These are phyloP conservation scores for Debaryomycetaceae sp. DNA, from an alignment of 1,139 yeast species.

Conservation along the genomic window DNA sequence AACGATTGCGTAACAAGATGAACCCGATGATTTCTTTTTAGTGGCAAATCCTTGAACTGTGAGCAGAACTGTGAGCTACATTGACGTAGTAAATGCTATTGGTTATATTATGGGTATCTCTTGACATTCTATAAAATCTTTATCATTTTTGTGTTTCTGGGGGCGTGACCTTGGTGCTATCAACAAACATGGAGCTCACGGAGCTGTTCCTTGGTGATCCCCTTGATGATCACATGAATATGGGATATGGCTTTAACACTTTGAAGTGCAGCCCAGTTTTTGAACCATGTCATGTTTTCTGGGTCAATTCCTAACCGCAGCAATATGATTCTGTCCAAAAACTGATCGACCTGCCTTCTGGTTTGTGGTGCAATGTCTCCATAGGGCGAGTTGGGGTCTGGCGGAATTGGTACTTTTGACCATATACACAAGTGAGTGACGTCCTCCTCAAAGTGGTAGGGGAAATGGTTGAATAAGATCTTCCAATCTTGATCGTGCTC, in stretches of 20 bases:
- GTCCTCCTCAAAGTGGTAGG: slow-evolving; percentile 35
- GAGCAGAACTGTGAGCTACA: no score
- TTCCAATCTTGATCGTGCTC: slow-evolving; percentile 21
- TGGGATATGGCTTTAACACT: slow-evolving; percentile 57
- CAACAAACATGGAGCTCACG: slow-evolving; percentile 11
- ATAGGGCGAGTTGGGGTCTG: slow-evolving; percentile 25
- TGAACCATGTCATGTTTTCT: slow-evolving; percentile 51
- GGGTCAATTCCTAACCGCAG: slow-evolving; percentile 30
- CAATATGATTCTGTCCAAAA: slow-evolving; percentile 43
- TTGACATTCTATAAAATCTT: background rate
- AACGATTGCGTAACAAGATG: no score
- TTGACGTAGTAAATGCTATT: no score
- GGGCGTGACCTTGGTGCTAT: background rate
- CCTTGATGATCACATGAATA: slow-evolving; percentile 49
- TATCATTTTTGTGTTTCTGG: background rate
- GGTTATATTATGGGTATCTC: no score
- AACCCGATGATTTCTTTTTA: no score
- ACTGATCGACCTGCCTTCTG: slow-evolving; percentile 32
- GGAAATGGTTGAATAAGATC: slow-evolving; percentile 39
- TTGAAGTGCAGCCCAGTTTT: slow-evolving; percentile 58
- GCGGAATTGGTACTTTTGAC: slow-evolving; percentile 33
- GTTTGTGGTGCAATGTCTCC: slow-evolving; percentile 45
- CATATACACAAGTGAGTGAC: slow-evolving; percentile 41
- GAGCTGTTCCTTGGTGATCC: slow-evolving; percentile 21
- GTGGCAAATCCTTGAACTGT: no score